Percentiles rank a stretch among this genome's conserved stretches.
These are phyloP conservation scores for Cylindrotheca fusiformis DNA, from an alignment of 108 stramenopile species.

Conservation along the genomic window DNA sequence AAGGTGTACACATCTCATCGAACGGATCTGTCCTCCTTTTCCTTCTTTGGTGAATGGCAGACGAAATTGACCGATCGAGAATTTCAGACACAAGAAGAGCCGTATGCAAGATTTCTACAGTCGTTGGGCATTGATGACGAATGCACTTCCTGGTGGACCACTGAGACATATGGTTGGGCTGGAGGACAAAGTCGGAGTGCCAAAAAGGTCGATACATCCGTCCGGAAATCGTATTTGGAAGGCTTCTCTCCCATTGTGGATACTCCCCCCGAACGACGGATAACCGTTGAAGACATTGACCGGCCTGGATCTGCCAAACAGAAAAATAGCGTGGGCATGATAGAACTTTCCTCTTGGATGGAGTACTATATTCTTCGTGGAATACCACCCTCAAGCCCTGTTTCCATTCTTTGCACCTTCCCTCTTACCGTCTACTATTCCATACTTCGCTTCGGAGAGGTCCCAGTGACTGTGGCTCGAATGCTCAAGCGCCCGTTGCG, in stretches of 20 bases:
- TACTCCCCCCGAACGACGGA: constrained; percentile 50
- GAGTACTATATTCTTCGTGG: constrained; percentile 72
- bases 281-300: constrained; percentile 34
- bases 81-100: constrained; percentile 52
- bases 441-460: constrained; percentile 60
- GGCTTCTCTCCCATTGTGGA: constrained; percentile 62
- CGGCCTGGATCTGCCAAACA: constrained; percentile 10
- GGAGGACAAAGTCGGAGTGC: constrained; percentile 66
- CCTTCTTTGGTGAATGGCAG: constrained; percentile 49
- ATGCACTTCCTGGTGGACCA: constrained; percentile 62
- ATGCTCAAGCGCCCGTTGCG: constrained; percentile 75
- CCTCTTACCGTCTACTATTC: constrained; percentile 81
- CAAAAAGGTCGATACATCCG: constrained; percentile 46
- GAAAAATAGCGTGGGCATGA: constrained; percentile 42
- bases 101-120: constrained; percentile 52
- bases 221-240: constrained; percentile 48
- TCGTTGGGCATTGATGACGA: constrained; percentile 29
- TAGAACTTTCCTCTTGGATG: constrained; percentile 60
- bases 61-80: constrained; percentile 37
- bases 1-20: constrained; percentile 57
- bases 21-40: constrained; percentile 53
- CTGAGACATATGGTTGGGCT: constrained; percentile 75
- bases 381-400: constrained; percentile 60
- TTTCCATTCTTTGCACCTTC: constrained; percentile 72
- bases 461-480: constrained; percentile 71